These are phyloP conservation scores for Saccharum officinarum DNA, from an alignment of 176 grass and related monocot genomes.

Conservation along the genomic window DNA sequence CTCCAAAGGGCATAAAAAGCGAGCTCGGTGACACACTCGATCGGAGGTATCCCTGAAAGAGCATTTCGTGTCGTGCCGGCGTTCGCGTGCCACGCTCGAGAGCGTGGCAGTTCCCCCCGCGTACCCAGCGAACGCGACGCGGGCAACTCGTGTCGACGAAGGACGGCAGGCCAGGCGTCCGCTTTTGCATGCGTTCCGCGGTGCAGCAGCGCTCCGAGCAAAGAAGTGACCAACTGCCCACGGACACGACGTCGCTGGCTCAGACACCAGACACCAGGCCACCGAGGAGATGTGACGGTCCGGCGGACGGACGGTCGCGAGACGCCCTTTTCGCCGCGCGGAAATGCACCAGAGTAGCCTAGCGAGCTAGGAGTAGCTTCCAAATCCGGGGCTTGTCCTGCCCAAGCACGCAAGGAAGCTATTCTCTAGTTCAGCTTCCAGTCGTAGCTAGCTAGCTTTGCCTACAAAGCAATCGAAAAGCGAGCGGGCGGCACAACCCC, in stretches of 20 bases:
- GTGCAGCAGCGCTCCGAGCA: background rate
- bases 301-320: background rate
- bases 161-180: background rate
- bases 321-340: background rate
- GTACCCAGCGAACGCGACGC: background rate
- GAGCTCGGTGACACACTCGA: background rate
- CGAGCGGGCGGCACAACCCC: background rate
- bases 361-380: background rate
- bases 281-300: background rate
- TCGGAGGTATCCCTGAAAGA: background rate
- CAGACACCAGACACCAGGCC: background rate
- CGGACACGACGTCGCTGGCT: background rate
- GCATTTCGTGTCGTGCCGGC: background rate
- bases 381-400: background rate
- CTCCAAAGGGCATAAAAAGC: background rate
- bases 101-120: background rate
- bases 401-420: conserved; percentile 1
- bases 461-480: conserved; percentile 26
- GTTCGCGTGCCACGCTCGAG: background rate
- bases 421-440: background rate
- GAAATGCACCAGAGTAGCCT: background rate
- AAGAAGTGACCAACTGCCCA: too few relatives aligned
- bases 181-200: background rate
- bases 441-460: background rate
- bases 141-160: background rate